These are phyloP conservation scores for Babesia divergens DNA, from an alignment of 169 alveolate genomes.

Conservation along the genomic window DNA sequence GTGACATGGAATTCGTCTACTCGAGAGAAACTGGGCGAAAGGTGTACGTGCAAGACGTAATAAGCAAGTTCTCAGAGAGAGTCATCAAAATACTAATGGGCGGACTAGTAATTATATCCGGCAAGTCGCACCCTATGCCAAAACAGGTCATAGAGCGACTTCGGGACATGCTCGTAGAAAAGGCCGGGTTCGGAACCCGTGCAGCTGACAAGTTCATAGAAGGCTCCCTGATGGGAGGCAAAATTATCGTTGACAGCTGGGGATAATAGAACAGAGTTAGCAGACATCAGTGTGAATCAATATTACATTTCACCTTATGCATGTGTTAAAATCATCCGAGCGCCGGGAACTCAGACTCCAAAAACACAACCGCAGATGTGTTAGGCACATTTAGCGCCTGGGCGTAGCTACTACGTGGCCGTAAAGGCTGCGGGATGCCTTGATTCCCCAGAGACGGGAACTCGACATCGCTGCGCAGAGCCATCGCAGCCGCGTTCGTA, in stretches of 20 bases:
- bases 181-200: slow-evolving; percentile 31
- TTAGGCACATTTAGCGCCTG: slow-evolving; percentile 27
- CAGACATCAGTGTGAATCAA: not conserved
- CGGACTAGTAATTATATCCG: slow-evolving; percentile 47
- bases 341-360: slow-evolving; percentile 62
- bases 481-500: slow-evolving; percentile 43
- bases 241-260: slow-evolving; percentile 60
- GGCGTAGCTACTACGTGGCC: slow-evolving; percentile 41
- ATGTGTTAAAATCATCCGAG: not conserved
- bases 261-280: not conserved
- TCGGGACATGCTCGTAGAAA: slow-evolving; percentile 23
- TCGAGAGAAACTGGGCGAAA: slow-evolving; percentile 44
- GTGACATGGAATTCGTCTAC: slow-evolving; percentile 44
- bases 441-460: slow-evolving; percentile 37
- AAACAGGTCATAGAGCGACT: slow-evolving; percentile 41
- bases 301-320: not conserved
- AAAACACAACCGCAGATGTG: slow-evolving; percentile 10
- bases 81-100: slow-evolving; percentile 25
- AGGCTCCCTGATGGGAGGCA: slow-evolving; percentile 29
- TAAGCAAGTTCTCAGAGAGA: slow-evolving; percentile 2
- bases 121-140: slow-evolving; percentile 70
- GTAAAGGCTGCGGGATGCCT: slow-evolving; percentile 4
- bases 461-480: slow-evolving; percentile 48
- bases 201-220: slow-evolving; percentile 46
- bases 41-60: slow-evolving; percentile 52